A percentile compares a stretch with the other conserved stretches of the same genome.
Evolutionary conservation across 2,329 filamentous ascomycete genomes (phyloP).

Genomic region (Xylaria sp.): DNA sequence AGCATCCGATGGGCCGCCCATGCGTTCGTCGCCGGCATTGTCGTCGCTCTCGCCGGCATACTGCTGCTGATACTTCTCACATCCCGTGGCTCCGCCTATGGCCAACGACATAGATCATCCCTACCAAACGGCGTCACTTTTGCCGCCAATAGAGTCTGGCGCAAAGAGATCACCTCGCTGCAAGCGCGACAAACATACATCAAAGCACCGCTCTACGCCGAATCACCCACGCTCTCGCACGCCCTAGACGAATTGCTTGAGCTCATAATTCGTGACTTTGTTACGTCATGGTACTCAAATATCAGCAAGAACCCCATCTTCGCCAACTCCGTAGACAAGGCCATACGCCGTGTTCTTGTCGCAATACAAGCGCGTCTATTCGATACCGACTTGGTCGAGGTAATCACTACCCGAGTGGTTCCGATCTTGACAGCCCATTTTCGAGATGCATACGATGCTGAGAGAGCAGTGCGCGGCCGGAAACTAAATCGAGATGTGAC

Average conservation of each 20-base stretch:
- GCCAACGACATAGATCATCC: slow-evolving; percentile 53
- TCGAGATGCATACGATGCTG: slow-evolving; percentile 89
- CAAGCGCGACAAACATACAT: slow-evolving; percentile 73
- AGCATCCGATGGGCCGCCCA: slow-evolving; percentile 85
- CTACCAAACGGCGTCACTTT: slow-evolving; percentile 66
- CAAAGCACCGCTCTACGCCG: slow-evolving; percentile 75
- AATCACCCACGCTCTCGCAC: slow-evolving; percentile 80
- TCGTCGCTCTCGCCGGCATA: slow-evolving; percentile 65
- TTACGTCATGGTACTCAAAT: slow-evolving; percentile 85
- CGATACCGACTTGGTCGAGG: slow-evolving; percentile 83
- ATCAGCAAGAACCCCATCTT: slow-evolving; percentile 87
- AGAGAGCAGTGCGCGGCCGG: slow-evolving; percentile 84
- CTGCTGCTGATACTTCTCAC: slow-evolving; percentile 70
- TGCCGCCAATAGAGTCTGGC: slow-evolving; percentile 72
- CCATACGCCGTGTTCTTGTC: slow-evolving; percentile 76
- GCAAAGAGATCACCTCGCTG: slow-evolving; percentile 73
- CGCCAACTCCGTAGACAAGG: slow-evolving; percentile 84
- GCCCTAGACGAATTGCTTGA: slow-evolving; percentile 82
- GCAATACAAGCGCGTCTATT: slow-evolving; percentile 77
- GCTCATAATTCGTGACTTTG: slow-evolving; percentile 82
- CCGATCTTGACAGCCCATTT: slow-evolving; percentile 91
- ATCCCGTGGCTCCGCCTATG: slow-evolving; percentile 61
- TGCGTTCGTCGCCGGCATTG: slow-evolving; percentile 78
- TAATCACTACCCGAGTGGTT: slow-evolving; percentile 82
- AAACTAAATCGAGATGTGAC: slow-evolving; percentile 91